Conservation (phyloP, 202 grass and related monocot genomes). For the Hordeum pubiflorum region DNA sequence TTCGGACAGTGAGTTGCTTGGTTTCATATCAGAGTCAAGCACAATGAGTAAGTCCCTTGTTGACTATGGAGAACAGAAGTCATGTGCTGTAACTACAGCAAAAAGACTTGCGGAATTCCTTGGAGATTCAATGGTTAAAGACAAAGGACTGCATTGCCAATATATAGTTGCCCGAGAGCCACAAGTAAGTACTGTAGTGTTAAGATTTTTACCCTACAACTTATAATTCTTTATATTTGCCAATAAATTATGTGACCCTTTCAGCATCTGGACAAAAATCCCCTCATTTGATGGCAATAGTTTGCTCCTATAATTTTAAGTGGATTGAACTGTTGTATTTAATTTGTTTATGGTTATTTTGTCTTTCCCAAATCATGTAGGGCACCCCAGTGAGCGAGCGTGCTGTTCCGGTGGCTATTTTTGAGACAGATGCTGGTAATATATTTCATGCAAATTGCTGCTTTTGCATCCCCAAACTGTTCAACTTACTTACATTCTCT, state of each 20-base stretch:
- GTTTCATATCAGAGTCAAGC: slow-evolving; percentile 92
- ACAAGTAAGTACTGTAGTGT: slow-evolving; percentile 54
- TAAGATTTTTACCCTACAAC: background rate
- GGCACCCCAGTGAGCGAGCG: slow-evolving; percentile 96
- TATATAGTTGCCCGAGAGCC: slow-evolving; percentile 88
- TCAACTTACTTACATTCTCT: slow-evolving; percentile 20
- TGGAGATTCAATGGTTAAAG: slow-evolving; percentile 91
- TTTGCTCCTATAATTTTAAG: slow-evolving; percentile 25
- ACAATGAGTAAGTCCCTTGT: slow-evolving; percentile 98
- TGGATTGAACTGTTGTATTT: slow-evolving; percentile 8
- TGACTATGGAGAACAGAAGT: slow-evolving; percentile 94
- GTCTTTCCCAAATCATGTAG: slow-evolving; percentile 54
- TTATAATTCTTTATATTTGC: background rate
- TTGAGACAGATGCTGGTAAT: slow-evolving; percentile 87
- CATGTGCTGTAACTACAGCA: slow-evolving; percentile 90
- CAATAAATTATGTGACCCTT: slow-evolving; percentile 5
- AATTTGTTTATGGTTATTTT: slow-evolving; percentile 10
- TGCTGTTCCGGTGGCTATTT: slow-evolving; percentile 88
- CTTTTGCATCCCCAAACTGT: slow-evolving; percentile 22
- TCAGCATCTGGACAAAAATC: slow-evolving; percentile 6
- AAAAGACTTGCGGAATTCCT: slow-evolving; percentile 89
- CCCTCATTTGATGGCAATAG: slow-evolving; percentile 9
- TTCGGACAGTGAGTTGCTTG: slow-evolving; percentile 88
- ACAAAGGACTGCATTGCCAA: slow-evolving; percentile 92
- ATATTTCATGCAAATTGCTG: slow-evolving; percentile 8